Conservation (phyloP, 2,329 filamentous ascomycete species). For the Eurotiales sp. region DNA sequence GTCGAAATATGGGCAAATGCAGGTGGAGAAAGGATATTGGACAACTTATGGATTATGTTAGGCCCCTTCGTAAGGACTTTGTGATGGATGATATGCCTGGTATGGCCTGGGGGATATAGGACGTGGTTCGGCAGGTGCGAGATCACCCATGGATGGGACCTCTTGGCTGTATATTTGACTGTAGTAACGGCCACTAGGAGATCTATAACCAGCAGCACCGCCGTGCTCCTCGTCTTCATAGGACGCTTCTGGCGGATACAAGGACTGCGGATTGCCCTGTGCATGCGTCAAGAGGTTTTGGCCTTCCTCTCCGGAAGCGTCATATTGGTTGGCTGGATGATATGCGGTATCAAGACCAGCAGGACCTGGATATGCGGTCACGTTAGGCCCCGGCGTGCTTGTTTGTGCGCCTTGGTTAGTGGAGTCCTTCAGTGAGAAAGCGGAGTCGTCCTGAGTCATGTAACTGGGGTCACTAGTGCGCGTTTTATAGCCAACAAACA, state of each 20-base stretch:
- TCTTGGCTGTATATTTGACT: slow-evolving; percentile 2
- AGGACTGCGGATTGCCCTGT: slow-evolving; percentile 31
- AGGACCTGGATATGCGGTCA: slow-evolving; percentile 23
- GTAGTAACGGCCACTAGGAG: slow-evolving; percentile 15
- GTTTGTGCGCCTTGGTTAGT: slow-evolving; percentile 12
- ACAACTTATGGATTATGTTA: neutral
- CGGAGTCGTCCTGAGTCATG: slow-evolving; percentile 22
- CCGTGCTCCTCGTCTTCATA: slow-evolving; percentile 9
- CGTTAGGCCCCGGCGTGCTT: slow-evolving; percentile 16
- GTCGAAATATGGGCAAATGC: slow-evolving; percentile 1
- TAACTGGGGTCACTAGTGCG: slow-evolving; percentile 41
- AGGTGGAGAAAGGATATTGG: neutral
- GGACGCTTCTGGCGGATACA: slow-evolving; percentile 17
- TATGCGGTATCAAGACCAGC: slow-evolving; percentile 20
- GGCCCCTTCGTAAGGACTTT: slow-evolving; percentile 10
- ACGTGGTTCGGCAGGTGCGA: slow-evolving; percentile 8
- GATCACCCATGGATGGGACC: neutral
- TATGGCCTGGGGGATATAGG: slow-evolving; percentile 15
- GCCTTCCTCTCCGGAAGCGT: slow-evolving; percentile 32
- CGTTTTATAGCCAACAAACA: slow-evolving; percentile 67
- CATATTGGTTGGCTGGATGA: slow-evolving; percentile 24
- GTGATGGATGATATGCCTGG: slow-evolving; percentile 9
- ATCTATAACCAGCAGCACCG: neutral
- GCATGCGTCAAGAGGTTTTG: slow-evolving; percentile 36
- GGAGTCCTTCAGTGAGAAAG: slow-evolving; percentile 27